Base-by-base conservation (phyloP, 176 grass and related monocot species). In the Musa troglodytarum region DNA sequence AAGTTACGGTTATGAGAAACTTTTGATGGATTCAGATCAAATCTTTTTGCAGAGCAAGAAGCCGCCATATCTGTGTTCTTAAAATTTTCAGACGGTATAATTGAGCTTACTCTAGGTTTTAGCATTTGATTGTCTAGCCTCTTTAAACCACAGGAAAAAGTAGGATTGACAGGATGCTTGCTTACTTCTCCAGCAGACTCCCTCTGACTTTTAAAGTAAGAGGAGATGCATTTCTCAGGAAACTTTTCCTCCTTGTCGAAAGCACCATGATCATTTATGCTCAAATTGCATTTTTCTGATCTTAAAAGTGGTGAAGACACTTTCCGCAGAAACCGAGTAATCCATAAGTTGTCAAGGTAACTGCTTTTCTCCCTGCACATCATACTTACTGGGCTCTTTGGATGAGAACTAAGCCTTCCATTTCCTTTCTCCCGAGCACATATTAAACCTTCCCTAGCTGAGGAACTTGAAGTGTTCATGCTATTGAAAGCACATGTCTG, bases 41-140 rank as follows among this genome's bases (percentile, higher is more conserved):
- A 78, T 84, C 93, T 88, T 81, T 87, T 96, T 55, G 89, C 89
- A 83, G 92, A 92, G 81, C 89, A 74, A 68, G 87, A 90, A 82
- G 87, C 93, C 74, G 84, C 89, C 68, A 80, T 79, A 73, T 88
- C 83, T 21, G 85, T 86, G 52, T 85, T 84, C 75, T 86, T 92
- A 81, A 73, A 54, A 51, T 83, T 86, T 25, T 87, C 74, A 72
- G 75, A 83, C 67, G 85, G 79, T 49, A 70, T 65, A 65, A 76
- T 83, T 61, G 79, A 81, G 72, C 69, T 86, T 74, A 90, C 84
- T 77, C 80, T 92, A 81, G 85, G 82, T 75, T 71, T 89, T 54
- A 75, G 52, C 62, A 72, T 79, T 25, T 92, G 73, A 5, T 84
- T 81, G 69, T 62, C 83, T 85, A 49, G 85, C 75, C 76, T 77